These are phyloP conservation scores for Coniochaeta sp. DNA, from an alignment of 2,329 filamentous ascomycete species.

Conservation along the genomic window DNA sequence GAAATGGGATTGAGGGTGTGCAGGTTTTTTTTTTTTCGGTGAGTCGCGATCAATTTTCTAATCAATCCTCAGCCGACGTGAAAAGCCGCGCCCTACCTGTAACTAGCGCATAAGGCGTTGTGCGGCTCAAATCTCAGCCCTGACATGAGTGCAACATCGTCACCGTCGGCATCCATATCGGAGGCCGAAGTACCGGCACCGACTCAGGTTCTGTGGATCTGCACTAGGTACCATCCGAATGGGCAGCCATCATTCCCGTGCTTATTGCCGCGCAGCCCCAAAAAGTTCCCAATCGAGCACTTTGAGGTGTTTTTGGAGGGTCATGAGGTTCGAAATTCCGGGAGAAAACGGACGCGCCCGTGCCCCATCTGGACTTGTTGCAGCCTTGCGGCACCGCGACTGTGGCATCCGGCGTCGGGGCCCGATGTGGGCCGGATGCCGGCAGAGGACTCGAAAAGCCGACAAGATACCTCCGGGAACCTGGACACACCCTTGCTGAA, in stretches of 20 bases:
- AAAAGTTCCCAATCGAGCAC: not conserved
- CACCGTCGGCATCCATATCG: not conserved
- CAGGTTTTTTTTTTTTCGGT: not conserved
- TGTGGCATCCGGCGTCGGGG: not conserved
- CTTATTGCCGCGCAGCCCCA: not conserved
- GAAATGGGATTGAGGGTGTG: not conserved
- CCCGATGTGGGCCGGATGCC: not conserved
- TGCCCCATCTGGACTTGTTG: not conserved
- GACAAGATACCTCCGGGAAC: not conserved
- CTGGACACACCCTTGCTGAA: not conserved
- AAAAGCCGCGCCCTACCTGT: not conserved
- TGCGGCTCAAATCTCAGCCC: not conserved
- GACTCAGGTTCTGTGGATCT: not conserved
- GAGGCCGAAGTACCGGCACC: not conserved
- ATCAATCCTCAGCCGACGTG: no score
- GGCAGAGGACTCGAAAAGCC: not conserved
- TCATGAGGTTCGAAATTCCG: not conserved
- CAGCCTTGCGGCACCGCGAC: not conserved
- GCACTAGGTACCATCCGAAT: not conserved
- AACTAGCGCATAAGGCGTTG: not conserved
- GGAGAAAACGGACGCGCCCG: not conserved
- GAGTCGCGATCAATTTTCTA: no score
- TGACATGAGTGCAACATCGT: not conserved
- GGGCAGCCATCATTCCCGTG: not conserved
- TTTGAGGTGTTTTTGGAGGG: not conserved